These are phyloP conservation scores for Calamus simplicifolius DNA, from an alignment of 176 grass and related monocot genomes.

Conservation along the genomic window DNA sequence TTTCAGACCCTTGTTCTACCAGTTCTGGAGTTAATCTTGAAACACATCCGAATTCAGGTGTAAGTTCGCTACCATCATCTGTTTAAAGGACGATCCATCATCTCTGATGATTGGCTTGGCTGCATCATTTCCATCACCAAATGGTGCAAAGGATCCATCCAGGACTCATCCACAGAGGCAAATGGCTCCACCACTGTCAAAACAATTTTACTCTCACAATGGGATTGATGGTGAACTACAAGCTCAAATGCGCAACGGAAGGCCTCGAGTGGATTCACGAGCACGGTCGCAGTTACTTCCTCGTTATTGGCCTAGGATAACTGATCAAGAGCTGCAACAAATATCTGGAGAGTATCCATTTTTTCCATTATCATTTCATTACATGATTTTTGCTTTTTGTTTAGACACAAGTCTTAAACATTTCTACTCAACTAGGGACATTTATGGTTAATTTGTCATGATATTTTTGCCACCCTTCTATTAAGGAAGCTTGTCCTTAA, in stretches of 20 bases:
- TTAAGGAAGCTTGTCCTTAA: conserved; percentile 37
- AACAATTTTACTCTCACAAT: conserved; percentile 46
- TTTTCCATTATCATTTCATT: no score
- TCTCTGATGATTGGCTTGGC: conserved; percentile 29
- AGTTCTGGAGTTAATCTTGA: conserved; percentile 46
- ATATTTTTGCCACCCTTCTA: no score
- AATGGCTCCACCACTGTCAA: conserved; percentile 36
- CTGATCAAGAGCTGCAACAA: conserved; percentile 92
- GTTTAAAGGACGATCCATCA: conserved; percentile 42
- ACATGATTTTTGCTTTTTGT: conserved; percentile 3
- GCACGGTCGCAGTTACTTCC: conserved; percentile 78
- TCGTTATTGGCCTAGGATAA: conserved; percentile 97
- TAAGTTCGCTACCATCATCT: conserved; percentile 27
- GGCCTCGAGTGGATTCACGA: conserved; percentile 61
- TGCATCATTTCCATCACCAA: conserved; percentile 36
- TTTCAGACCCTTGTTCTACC: conserved; percentile 39
- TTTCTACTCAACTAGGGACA: no score
- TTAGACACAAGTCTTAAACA: no score
- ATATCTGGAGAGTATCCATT: conserved; percentile 94
- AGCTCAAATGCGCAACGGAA: conserved; percentile 67
- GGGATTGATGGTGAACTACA: conserved; percentile 38
- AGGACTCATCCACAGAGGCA: conserved; percentile 41
- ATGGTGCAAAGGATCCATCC: conserved; percentile 43
- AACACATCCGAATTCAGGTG: conserved; percentile 6
- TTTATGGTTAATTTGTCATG: no score